These are phyloP conservation scores for Hemisphaericaspora lyxosophila DNA, from an alignment of 1,139 yeast genomes.

Conservation along the genomic window DNA sequence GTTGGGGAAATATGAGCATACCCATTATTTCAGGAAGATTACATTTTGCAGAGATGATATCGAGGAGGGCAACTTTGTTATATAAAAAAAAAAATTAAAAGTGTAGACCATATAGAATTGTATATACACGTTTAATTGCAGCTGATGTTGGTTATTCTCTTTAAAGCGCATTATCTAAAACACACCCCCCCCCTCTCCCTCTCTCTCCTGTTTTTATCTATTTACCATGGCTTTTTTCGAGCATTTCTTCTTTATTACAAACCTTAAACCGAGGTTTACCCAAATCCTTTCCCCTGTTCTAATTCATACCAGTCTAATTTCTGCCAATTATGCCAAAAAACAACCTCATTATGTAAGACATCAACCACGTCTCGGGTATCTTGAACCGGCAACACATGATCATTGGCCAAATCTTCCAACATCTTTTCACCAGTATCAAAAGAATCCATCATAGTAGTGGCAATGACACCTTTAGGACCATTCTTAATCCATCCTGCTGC, in stretches of 20 bases:
- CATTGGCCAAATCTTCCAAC: conserved; percentile 48
- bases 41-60: conserved; percentile 29
- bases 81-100: too few relatives aligned
- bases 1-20: conserved; percentile 35
- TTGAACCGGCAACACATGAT: conserved; percentile 26
- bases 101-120: too few relatives aligned
- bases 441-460: conserved; percentile 85
- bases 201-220: background rate
- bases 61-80: too few relatives aligned
- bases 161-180: too few relatives aligned
- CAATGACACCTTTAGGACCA: conserved; percentile 90
- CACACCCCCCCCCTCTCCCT: too few relatives aligned
- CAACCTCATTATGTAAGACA: conserved; percentile 26
- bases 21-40: conserved; percentile 32
- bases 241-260: conserved; percentile 49
- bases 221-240: conserved; percentile 28
- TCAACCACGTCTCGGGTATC: conserved; percentile 15
- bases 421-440: conserved; percentile 72
- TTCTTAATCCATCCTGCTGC: conserved; percentile 91
- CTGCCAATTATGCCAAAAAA: conserved; percentile 76
- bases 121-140: too few relatives aligned
- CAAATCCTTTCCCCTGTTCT: conserved; percentile 38
- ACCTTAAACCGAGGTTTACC: conserved; percentile 65
- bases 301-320: conserved; percentile 56
- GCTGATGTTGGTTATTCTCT: too few relatives aligned